phyloP scores from a whole-genome alignment of 257 asterid genomes.

The Asclepias syriaca region DNA sequence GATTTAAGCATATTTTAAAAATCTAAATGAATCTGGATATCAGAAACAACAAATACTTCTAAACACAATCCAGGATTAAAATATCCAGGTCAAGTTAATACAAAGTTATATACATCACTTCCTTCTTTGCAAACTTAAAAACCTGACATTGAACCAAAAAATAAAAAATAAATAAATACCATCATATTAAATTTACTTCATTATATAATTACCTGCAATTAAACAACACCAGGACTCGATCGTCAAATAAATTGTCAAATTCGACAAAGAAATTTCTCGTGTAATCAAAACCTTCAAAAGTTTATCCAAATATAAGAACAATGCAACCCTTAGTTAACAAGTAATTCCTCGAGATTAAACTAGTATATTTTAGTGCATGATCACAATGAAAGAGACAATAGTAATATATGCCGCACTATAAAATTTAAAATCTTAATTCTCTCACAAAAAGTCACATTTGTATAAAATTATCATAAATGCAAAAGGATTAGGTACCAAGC shows the following conservation, averaged over 20 bases:
- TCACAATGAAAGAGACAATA: background rate
- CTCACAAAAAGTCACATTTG: background rate
- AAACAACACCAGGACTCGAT: slow-evolving; percentile 14
- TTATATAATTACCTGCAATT: too few relatives aligned
- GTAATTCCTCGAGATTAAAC: background rate
- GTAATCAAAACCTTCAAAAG: slow-evolving; percentile 70
- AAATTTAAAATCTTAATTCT: background rate
- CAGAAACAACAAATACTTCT: background rate
- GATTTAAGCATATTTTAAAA: background rate
- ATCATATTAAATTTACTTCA: background rate
- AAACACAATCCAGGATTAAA: too few relatives aligned
- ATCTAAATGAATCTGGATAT: background rate
- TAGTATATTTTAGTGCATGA: background rate
- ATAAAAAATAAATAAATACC: background rate
- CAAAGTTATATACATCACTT: background rate
- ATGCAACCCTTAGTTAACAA: background rate
- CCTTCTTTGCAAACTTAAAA: background rate
- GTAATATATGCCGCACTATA: background rate
- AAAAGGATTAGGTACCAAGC: background rate
- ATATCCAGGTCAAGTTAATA: background rate
- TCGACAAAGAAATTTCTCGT: slow-evolving; percentile 89
- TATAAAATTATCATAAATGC: background rate
- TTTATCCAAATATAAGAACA: slow-evolving; percentile 19
- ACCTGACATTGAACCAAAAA: background rate
- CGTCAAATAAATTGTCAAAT: slow-evolving; percentile 36